A percentile compares a stretch with the other conserved stretches of the same genome.
Evolutionary conservation across 108 stramenopile species (phyloP).

Genomic region (Bacterosira constricta): DNA sequence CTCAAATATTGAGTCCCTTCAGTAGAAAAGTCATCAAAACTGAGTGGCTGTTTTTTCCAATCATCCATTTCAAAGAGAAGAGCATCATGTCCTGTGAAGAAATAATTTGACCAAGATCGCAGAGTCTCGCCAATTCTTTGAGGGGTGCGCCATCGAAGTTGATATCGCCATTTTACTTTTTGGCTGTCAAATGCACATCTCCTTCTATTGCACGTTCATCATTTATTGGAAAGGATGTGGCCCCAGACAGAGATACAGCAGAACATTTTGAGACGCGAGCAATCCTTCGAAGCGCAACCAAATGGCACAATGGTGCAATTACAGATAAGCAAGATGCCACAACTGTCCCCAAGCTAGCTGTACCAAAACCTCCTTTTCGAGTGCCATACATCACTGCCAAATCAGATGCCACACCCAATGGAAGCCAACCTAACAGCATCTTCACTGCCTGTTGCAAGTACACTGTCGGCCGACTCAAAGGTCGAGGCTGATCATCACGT

Average conservation of each 20-base stretch:
- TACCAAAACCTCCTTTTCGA: background rate
- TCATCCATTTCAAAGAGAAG: constrained; percentile 42
- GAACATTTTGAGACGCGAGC: constrained; percentile 32
- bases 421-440: constrained; percentile 33
- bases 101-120: constrained; percentile 21
- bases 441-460: constrained; percentile 42
- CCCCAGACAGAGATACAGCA: constrained; percentile 38
- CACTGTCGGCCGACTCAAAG: constrained; percentile 48
- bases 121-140: constrained; percentile 49
- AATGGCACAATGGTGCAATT: constrained; percentile 34
- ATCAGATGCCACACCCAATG: constrained; percentile 56
- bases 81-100: constrained; percentile 43
- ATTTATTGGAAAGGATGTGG: constrained; percentile 23
- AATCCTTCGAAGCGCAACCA: constrained; percentile 39
- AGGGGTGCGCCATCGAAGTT: constrained; percentile 64
- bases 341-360: background rate
- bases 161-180: constrained; percentile 57
- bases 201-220: background rate
- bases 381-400: constrained; percentile 38
- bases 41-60: constrained; percentile 26
- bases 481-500: constrained; percentile 53
- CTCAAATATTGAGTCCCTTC: constrained; percentile 30
- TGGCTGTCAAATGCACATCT: constrained; percentile 3
- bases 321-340: constrained; percentile 10
- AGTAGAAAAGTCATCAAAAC: constrained; percentile 39